Evolutionary conservation across 306 rosid species (phyloP), one percentile per base, ranked within the genome.

Genomic region (Urtica urens): DNA sequence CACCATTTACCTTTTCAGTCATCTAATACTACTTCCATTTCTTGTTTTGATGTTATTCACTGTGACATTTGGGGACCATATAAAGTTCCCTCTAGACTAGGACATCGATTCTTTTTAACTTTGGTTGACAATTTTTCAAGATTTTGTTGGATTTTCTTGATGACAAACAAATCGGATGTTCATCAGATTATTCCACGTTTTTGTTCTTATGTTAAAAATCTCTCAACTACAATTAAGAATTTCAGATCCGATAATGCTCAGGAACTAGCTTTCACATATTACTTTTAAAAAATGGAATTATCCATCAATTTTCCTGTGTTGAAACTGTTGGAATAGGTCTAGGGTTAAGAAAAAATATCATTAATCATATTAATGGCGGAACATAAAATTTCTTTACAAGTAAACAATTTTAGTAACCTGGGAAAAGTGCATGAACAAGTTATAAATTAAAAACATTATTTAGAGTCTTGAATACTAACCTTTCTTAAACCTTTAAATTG

Each of bases 231-330:
- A 17, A 31, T 51, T 18, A 29, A 17, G 21, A 26, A 11, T 15
- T 30, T 51, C 20, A 1, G 23, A 6, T 15, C 23, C 0, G 40
- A 51, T 4, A 51, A 51, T 51, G 56, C 41, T 1, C 16, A 2
- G 3, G 40, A 51, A 11, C 31, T 30, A n/a, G n/a, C n/a, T n/a
- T n/a, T n/a, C n/a, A n/a, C n/a, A n/a, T n/a, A n/a, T n/a, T n/a
- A n/a, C n/a, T 53, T 20, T 7, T 4, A 1, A 2, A 12, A 3
- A 53, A 35, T 3, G 46, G 34, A 2, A 13, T 38, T 1, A 0
- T 37, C 2, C 59, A 53, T n/a, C 38, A 53, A 10, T 37, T 23
- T 23, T 37, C 59, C 15, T n/a, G n/a, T n/a, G n/a, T n/a, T n/a
- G n/a, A n/a, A n/a, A n/a, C n/a, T n/a, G n/a, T n/a, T n/a, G n/a